Evolutionary conservation across 208 protist genomes (phyloP).

Genomic region (Entamoeba invadens): DNA sequence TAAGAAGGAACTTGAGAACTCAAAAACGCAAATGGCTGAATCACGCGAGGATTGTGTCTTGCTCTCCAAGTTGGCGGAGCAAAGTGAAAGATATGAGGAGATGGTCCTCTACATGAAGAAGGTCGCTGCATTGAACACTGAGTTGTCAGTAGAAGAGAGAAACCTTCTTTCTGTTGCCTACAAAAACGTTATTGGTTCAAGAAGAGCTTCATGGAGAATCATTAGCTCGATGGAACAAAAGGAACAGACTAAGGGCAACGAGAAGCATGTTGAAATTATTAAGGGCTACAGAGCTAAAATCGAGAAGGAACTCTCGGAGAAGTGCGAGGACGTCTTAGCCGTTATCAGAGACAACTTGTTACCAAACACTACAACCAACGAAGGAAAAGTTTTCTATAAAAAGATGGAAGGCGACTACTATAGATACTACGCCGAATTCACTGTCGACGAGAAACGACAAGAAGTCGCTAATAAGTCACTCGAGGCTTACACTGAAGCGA

Average conservation of each 20-base stretch:
- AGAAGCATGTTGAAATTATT: conserved; percentile 66
- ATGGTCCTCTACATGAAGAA: conserved; percentile 93
- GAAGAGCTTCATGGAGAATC: conserved; percentile 90
- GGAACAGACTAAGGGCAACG: conserved; percentile 58
- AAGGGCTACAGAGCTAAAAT: conserved; percentile 74
- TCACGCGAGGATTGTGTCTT: conserved; percentile 68
- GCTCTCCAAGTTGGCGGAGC: conserved; percentile 83
- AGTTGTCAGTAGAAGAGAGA: conserved; percentile 90
- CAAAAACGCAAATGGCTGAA: neutral
- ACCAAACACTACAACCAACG: conserved; percentile 60
- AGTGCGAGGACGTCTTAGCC: conserved; percentile 81
- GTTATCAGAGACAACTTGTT: conserved; percentile 86
- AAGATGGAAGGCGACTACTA: conserved; percentile 63
- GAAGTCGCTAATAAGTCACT: conserved; percentile 44
- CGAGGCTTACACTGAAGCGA: conserved; percentile 47
- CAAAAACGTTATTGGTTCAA: conserved; percentile 97
- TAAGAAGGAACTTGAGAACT: neutral
- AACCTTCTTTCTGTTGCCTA: conserved; percentile 99
- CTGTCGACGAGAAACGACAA: conserved; percentile 51
- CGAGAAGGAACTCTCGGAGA: conserved; percentile 80
- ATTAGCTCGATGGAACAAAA: conserved; percentile 85
- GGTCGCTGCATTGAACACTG: conserved; percentile 67
- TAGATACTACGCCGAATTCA: conserved; percentile 90
- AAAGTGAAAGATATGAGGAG: conserved; percentile 94
- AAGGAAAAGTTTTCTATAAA: conserved; percentile 60